Conservation (phyloP, 441 rosid genomes). For the Rhodomyrtus psidioides region DNA sequence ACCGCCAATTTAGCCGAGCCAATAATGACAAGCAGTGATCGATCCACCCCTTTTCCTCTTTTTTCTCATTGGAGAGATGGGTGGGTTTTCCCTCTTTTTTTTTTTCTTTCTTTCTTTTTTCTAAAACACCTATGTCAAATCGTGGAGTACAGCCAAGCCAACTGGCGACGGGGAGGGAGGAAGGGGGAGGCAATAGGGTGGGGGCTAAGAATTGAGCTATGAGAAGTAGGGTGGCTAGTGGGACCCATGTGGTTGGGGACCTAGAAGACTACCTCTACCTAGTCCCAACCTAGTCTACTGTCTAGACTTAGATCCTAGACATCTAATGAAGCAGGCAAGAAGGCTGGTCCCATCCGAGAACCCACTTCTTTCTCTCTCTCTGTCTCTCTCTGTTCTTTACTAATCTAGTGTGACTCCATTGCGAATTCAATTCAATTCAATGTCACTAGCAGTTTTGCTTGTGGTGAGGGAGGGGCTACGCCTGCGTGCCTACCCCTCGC, state of each 20-base stretch:
- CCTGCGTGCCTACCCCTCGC: not conserved
- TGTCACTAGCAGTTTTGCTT: not conserved
- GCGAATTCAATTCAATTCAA: not conserved
- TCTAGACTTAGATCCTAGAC: not conserved
- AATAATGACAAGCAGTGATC: not conserved
- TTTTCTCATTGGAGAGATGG: not conserved
- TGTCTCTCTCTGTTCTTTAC: not conserved
- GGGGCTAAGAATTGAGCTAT: not conserved
- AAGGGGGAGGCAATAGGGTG: not conserved
- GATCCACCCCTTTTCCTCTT: not conserved
- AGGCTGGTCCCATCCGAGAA: not conserved
- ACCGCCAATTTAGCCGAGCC: not conserved
- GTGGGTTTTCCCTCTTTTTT: not conserved
- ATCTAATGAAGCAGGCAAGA: not conserved
- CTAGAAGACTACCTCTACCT: not conserved
- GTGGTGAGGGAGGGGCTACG: not conserved
- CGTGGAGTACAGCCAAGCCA: not conserved
- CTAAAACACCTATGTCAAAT: not conserved
- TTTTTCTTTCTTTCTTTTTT: too few species aligned
- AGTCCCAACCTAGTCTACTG: not conserved
- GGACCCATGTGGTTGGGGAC: not conserved
- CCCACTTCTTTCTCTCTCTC: not conserved
- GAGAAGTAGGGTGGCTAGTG: not conserved
- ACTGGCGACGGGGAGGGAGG: rapidly evolving
- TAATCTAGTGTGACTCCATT: not conserved